Evolutionary conservation across 75 land plant genomes (phyloP).

Genomic region (Pinus albicaulis): DNA sequence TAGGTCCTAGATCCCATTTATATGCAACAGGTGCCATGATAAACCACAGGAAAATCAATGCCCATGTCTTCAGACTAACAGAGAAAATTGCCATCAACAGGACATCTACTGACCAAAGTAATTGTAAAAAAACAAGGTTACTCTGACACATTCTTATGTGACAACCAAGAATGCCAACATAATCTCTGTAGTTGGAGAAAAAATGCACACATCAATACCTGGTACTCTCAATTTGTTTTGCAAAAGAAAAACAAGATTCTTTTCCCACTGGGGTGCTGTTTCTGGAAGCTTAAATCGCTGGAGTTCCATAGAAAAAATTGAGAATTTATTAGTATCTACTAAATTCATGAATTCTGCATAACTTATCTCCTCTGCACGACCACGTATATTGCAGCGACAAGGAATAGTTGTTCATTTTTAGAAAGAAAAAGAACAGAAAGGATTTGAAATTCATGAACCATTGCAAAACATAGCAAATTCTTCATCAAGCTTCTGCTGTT

Average conservation of each 20-base stretch:
- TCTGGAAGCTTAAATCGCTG: conserved; percentile 79
- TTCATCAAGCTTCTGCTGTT: neutral
- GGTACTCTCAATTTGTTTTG: conserved; percentile 73
- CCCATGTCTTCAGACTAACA: conserved; percentile 74
- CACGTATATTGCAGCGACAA: neutral
- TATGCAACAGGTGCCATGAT: conserved; percentile 76
- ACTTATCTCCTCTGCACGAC: neutral
- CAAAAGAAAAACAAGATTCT: conserved; percentile 49
- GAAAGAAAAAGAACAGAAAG: neutral
- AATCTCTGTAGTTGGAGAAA: neutral
- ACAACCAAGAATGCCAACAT: neutral
- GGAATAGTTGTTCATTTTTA: neutral
- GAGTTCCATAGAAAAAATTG: neutral
- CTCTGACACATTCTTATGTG: neutral
- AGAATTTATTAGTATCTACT: conserved; percentile 3
- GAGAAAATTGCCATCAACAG: conserved; percentile 84
- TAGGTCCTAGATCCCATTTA: conserved; percentile 78
- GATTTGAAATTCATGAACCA: too few species aligned
- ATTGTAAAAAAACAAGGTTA: neutral
- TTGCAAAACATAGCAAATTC: neutral
- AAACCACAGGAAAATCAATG: conserved; percentile 70
- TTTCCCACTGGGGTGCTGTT: conserved; percentile 53
- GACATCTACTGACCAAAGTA: conserved; percentile 52
- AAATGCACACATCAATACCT: conserved; percentile 34
- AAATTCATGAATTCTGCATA: neutral